Conservation (phyloP, 2,329 filamentous ascomycete genomes). For the Cladosporium velox region DNA sequence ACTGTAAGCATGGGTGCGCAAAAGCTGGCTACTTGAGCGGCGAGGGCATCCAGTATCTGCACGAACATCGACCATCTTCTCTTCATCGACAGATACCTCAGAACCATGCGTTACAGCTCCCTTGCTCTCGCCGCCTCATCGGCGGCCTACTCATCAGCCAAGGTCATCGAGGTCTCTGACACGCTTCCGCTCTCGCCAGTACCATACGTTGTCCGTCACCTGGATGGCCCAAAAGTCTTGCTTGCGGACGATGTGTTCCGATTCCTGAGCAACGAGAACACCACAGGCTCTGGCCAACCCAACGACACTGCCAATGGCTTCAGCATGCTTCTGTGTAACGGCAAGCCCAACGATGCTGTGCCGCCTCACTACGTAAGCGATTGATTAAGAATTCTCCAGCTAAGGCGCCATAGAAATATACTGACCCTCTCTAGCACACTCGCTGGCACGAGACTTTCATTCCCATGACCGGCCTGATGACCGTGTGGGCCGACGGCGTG, state of each 20-base stretch:
- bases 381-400: too few species aligned
- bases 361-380: conserved; percentile 7
- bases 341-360: conserved; percentile 13
- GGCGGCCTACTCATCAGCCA: neutral
- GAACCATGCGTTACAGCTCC: neutral
- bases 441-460: conserved; percentile 25
- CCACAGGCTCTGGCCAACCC: neutral
- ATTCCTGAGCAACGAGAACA: conserved; percentile 2
- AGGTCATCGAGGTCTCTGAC: conserved; percentile 9
- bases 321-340: conserved; percentile 10
- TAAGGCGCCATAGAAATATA: neutral
- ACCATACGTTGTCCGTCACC: conserved; percentile 7
- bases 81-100: neutral
- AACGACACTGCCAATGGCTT: conserved; percentile 10
- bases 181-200: conserved; percentile 5
- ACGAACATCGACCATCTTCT: neutral
- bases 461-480: conserved; percentile 20
- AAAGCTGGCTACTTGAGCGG: neutral
- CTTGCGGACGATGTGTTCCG: conserved; percentile 13
- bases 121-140: neutral
- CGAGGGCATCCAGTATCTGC: neutral
- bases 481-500: conserved; percentile 23
- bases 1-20: neutral
- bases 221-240: conserved; percentile 8
- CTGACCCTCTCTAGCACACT: conserved; percentile 15